These are phyloP conservation scores for Colletotrichum euphorbiae DNA, from an alignment of 2,329 filamentous ascomycete genomes.

Conservation along the genomic window DNA sequence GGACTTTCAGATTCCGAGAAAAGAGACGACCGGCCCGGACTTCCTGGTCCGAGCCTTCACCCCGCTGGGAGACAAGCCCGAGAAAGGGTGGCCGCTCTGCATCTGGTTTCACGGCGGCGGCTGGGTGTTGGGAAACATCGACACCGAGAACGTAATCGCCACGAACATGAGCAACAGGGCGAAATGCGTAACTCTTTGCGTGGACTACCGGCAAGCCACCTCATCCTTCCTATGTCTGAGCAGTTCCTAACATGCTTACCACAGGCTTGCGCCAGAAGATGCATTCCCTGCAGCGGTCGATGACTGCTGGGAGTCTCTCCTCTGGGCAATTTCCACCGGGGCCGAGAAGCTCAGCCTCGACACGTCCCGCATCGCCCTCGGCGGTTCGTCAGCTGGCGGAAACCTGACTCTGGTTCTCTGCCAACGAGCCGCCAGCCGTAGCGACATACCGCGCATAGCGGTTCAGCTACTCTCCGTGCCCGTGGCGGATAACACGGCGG, in stretches of 20 bases:
- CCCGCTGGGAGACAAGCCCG: constrained; percentile 56
- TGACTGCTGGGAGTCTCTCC: constrained; percentile 66
- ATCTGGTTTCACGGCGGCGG: constrained; percentile 70
- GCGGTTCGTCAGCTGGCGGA: constrained; percentile 58
- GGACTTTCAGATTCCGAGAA: constrained; percentile 57
- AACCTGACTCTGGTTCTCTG: constrained; percentile 65
- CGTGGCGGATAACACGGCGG: constrained; percentile 69
- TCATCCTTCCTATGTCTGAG: background rate
- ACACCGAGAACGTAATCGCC: constrained; percentile 68
- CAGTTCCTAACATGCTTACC: constrained; percentile 12
- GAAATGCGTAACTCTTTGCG: constrained; percentile 64
- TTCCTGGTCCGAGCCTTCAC: constrained; percentile 63
- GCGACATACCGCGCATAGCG: constrained; percentile 46
- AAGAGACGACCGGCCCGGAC: constrained; percentile 59
- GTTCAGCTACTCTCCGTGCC: constrained; percentile 68
- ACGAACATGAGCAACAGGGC: constrained; percentile 64
- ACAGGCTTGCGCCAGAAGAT: constrained; percentile 65
- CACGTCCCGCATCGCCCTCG: constrained; percentile 56
- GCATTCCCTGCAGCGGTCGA: constrained; percentile 68
- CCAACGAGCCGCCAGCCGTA: constrained; percentile 58
- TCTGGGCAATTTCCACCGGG: constrained; percentile 55
- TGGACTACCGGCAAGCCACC: constrained; percentile 62
- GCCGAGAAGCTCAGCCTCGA: constrained; percentile 53
- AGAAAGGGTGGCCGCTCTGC: constrained; percentile 64
- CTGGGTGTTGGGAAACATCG: constrained; percentile 68